A percentile compares a stretch with the other conserved stretches of the same genome.
These are phyloP conservation scores for Lycium ferocissimum DNA, from an alignment of 257 asterid genomes.

Conservation along the genomic window DNA sequence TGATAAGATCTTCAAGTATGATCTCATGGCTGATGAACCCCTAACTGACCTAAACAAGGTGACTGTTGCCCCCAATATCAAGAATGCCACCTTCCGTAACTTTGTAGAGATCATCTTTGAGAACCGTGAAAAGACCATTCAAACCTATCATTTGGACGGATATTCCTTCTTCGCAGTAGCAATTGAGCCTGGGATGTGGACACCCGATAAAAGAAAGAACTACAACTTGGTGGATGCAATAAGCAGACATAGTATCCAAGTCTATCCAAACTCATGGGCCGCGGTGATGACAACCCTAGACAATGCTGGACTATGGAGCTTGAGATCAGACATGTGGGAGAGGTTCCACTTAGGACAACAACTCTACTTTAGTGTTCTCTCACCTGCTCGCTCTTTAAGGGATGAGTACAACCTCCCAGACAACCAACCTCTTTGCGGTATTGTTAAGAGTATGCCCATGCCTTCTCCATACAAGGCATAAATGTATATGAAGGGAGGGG, in stretches of 20 bases:
- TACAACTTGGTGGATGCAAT: constrained; percentile 31
- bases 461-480: constrained; percentile 27
- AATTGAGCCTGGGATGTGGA: constrained; percentile 28
- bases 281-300: constrained; percentile 22
- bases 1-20: constrained; percentile 25
- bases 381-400: constrained; percentile 28
- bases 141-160: constrained; percentile 27
- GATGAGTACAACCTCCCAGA: constrained; percentile 33
- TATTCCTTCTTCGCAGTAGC: constrained; percentile 30
- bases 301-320: constrained; percentile 28
- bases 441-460: constrained; percentile 23
- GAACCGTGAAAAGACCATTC: constrained; percentile 30
- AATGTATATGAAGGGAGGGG: neutral
- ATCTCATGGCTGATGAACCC: constrained; percentile 23
- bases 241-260: constrained; percentile 21
- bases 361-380: constrained; percentile 28
- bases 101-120: constrained; percentile 30
- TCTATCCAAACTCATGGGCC: constrained; percentile 26
- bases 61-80: neutral
- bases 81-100: constrained; percentile 30
- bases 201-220: constrained; percentile 26
- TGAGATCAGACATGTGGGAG: constrained; percentile 32
- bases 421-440: constrained; percentile 25
- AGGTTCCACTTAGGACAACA: constrained; percentile 30
- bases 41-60: constrained; percentile 3